Evolutionary conservation across 768 basidiomycete genomes (phyloP), one percentile per base, ranked within the genome.

Genomic region (Amanita fuliginea): DNA sequence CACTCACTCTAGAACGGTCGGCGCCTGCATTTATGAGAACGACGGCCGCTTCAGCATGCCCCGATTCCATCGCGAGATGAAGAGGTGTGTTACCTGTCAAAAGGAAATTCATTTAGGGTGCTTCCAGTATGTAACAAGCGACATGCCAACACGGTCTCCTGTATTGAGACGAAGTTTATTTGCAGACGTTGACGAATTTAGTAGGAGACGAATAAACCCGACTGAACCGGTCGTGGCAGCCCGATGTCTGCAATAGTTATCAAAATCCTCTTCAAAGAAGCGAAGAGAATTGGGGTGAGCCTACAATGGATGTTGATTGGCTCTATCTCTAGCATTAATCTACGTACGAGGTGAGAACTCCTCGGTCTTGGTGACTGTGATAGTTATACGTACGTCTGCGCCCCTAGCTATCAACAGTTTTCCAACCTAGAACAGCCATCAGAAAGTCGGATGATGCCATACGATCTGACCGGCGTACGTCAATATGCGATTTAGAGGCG

Each of bases 31-130:
- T 90, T 52, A 99, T 95, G 45, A 99, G 74, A 44, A 86, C 64
- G 2, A 92, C 86, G 8, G 95, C 95, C 13, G 82, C 86, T 61
- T 91, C 83, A 11, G 89, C 95, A 60, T 97, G 88, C 14, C 84
- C 95, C 47, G 88, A 92, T 59, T 99, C 95, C 84, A 99, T 86
- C 14, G 95, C 94, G 28, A 99, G 78, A 72, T 99, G 96, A 33
- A 99, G 69, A 2, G 96, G 92, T 1, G 96, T 97, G 60, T 97
- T 96, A 45, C 95, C 94, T 88, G 59, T 47, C 47, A 49, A 39
- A 13, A 47, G 19, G 3, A 21, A 33, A 43, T 26, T 35, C n/a
- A 35, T 22, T 30, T 22, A 16, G 19, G 14, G 40, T 14, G 22
- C 34, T 8, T 39, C 11, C n/a, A 48, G 41, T 53, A 60, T 57